A percentile compares a stretch with the other conserved stretches of the same genome.
Conservation (phyloP, 139 green algal species). For the Chlamydomonas applanata region DNA sequence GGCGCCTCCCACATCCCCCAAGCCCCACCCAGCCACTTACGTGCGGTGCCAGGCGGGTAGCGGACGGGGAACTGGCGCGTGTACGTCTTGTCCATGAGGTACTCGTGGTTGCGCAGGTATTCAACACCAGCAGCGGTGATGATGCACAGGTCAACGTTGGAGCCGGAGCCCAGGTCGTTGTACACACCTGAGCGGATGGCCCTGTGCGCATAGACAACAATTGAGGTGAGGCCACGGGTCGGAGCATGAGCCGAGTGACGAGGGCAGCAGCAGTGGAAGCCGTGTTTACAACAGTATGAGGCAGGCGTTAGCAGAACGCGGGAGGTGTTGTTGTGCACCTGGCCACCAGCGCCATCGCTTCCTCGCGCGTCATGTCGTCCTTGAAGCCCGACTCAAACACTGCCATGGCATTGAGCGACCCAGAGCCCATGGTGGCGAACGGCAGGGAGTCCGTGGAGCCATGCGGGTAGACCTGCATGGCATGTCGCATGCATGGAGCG, state of each 20-base stretch:
- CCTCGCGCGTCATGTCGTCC: conserved; percentile 87
- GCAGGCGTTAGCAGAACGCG: not conserved
- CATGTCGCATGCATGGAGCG: no score
- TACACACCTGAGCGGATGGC: conserved; percentile 79
- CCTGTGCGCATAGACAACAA: no score
- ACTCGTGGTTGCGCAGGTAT: conserved; percentile 88
- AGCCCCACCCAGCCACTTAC: conserved; percentile 35
- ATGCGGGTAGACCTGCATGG: conserved; percentile 93
- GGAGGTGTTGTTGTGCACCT: not conserved
- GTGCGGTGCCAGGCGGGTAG: conserved; percentile 68
- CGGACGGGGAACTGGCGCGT: conserved; percentile 67
- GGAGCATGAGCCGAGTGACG: not conserved
- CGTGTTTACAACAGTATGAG: not conserved
- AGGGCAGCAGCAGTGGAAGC: conserved; percentile 5
- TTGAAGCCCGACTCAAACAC: conserved; percentile 96
- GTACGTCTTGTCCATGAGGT: conserved; percentile 88
- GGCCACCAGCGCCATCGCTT: conserved; percentile 85
- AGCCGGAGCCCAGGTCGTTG: conserved; percentile 96
- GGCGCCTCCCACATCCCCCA: no score
- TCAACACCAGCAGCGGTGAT: conserved; percentile 87
- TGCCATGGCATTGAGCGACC: conserved; percentile 95
- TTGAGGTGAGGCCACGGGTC: not conserved
- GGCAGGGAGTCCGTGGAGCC: conserved; percentile 95
- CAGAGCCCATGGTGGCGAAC: conserved; percentile 96
- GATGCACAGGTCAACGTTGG: conserved; percentile 97